Percentiles rank a stretch among this genome's conserved stretches.
phyloP scores from a whole-genome alignment of 768 basidiomycete genomes.

The Mycena indigotica region DNA sequence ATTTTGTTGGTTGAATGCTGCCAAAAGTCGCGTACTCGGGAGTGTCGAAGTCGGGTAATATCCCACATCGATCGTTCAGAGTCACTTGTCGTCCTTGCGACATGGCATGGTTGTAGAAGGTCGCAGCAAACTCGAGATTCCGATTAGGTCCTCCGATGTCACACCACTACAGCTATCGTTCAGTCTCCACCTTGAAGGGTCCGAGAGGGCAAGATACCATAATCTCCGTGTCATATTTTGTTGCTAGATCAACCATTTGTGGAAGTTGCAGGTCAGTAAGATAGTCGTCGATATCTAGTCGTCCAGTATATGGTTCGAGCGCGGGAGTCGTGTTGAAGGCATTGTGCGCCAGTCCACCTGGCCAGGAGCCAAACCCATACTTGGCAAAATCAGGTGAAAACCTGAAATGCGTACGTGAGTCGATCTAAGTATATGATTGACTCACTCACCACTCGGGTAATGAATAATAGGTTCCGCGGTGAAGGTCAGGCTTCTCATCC shows the following conservation, averaged over 20 bases:
- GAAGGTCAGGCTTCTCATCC: constrained; percentile 49
- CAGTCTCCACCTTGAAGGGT: constrained; percentile 6
- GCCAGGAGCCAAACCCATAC: constrained; percentile 55
- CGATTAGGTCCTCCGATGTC: constrained; percentile 57
- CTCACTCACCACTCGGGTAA: constrained; percentile 53
- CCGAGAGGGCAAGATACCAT: constrained; percentile 40
- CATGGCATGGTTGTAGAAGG: constrained; percentile 47
- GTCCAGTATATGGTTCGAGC: constrained; percentile 58
- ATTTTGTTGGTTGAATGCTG: constrained; percentile 46
- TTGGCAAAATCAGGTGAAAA: constrained; percentile 55
- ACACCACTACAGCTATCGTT: constrained; percentile 46
- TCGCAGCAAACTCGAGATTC: constrained; percentile 45
- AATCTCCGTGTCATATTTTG: constrained; percentile 54
- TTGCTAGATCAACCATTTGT: constrained; percentile 52
- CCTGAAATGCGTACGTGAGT: no score
- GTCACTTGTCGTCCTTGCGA: constrained; percentile 48
- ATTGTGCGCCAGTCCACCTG: constrained; percentile 56
- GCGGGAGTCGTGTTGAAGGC: constrained; percentile 45
- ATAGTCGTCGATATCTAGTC: constrained; percentile 51
- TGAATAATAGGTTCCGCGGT: constrained; percentile 61
- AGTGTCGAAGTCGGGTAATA: constrained; percentile 55
- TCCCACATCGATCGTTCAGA: constrained; percentile 47
- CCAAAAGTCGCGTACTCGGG: constrained; percentile 56
- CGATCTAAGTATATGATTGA: background rate
- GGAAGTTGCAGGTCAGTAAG: constrained; percentile 51